Percentiles rank a stretch among this genome's conserved stretches.
Conservation (phyloP, 2,329 filamentous ascomycete genomes). For the Pyricularia sp. region DNA sequence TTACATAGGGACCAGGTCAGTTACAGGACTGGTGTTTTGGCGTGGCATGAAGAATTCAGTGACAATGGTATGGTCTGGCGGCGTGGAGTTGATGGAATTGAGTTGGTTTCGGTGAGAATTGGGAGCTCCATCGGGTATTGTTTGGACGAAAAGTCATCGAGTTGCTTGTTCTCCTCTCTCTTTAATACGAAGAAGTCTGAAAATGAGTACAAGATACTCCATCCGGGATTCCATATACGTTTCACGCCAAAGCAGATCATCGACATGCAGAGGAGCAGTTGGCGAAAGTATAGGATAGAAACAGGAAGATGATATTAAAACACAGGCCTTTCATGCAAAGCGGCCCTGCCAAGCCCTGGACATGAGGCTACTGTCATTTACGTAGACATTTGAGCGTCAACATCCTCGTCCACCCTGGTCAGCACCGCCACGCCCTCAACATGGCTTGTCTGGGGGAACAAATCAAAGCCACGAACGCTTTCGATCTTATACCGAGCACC, state of each 20-base stretch:
- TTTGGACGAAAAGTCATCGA: not conserved
- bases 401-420: slow-evolving; percentile 39
- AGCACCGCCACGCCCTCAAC: slow-evolving; percentile 60
- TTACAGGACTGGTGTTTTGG: not conserved
- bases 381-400: not conserved
- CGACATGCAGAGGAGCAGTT: not conserved
- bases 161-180: not conserved
- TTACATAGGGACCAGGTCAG: not conserved
- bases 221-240: not conserved
- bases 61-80: not conserved
- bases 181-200: not conserved
- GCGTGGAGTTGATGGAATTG: not conserved
- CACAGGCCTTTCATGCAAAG: not conserved
- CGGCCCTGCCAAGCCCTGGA: not conserved
- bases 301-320: not conserved
- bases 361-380: not conserved
- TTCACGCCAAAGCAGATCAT: not conserved
- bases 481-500: slow-evolving; percentile 69
- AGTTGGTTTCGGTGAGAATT: not conserved
- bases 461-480: slow-evolving; percentile 87
- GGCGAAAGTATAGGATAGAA: not conserved
- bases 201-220: not conserved
- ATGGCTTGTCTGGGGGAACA: slow-evolving; percentile 81
- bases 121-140: not conserved
- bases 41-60: not conserved